Percentiles rank a stretch among this genome's conserved stretches.
phyloP scores from a whole-genome alignment of 495 filamentous ascomycete genomes.

The Amphirosellinia nigrospora region DNA sequence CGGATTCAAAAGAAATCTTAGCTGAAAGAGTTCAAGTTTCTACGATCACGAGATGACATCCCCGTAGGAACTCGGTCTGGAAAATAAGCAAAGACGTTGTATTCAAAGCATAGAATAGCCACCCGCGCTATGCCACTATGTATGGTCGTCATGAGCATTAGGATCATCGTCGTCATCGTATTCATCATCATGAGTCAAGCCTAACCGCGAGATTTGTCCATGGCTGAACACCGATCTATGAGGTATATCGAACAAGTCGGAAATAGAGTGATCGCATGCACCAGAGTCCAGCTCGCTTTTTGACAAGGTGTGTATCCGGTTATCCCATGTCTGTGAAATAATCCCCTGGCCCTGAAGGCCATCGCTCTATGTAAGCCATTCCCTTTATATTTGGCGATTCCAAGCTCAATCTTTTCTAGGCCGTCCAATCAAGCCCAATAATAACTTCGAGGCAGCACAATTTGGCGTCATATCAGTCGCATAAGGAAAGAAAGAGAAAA shows the following conservation, averaged over 20 bases:
- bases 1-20: not conserved
- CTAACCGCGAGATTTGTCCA: not conserved
- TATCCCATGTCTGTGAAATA: not conserved
- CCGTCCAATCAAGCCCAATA: not conserved
- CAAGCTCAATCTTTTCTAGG: not conserved
- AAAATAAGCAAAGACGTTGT: not conserved
- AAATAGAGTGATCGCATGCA: slow-evolving; percentile 14
- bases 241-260: slow-evolving; percentile 19
- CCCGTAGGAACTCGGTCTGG: not conserved
- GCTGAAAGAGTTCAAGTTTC: not conserved
- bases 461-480: slow-evolving; percentile 21
- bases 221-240: slow-evolving; percentile 12
- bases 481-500: slow-evolving; percentile 17
- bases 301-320: slow-evolving; percentile 8
- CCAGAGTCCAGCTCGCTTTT: slow-evolving; percentile 17
- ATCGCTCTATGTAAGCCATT: slow-evolving; percentile 26
- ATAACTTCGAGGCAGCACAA: not conserved
- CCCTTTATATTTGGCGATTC: slow-evolving; percentile 10
- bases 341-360: slow-evolving; percentile 22
- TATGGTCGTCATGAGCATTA: slow-evolving; percentile 23
- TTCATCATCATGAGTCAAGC: slow-evolving; percentile 25
- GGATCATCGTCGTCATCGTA: slow-evolving; percentile 34
- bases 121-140: slow-evolving; percentile 13
- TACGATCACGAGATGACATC: not conserved
- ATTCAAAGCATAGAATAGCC: not conserved